phyloP scores from a whole-genome alignment of 2,329 filamentous ascomycete species.

The Colletotrichum euphorbiae region DNA sequence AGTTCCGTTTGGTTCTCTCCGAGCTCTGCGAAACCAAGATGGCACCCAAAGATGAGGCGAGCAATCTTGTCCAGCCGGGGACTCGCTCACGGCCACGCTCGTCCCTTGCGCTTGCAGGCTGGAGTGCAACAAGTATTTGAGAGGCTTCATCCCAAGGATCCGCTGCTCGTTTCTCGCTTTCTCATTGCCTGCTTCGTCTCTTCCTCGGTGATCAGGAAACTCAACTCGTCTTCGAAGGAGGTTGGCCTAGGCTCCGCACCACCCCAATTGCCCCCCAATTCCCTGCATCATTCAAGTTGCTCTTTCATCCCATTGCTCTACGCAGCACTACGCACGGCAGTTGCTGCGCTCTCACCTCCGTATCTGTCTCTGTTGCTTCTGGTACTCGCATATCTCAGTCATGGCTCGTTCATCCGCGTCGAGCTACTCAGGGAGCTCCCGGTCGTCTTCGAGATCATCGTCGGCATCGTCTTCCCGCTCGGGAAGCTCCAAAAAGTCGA shows the following conservation, averaged over 20 bases:
- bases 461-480: conserved; percentile 26
- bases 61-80: conserved; percentile 17
- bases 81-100: conserved; percentile 22
- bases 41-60: conserved; percentile 35
- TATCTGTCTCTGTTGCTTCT: background rate
- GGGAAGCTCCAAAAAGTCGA: conserved; percentile 38
- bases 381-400: conserved; percentile 3
- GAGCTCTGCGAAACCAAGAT: conserved; percentile 12
- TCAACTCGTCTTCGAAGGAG: conserved; percentile 5
- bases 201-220: conserved; percentile 32
- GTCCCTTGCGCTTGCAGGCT: conserved; percentile 4
- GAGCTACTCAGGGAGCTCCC: conserved; percentile 29
- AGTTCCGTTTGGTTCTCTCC: background rate
- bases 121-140: conserved; percentile 32
- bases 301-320: background rate
- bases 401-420: conserved; percentile 38
- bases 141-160: conserved; percentile 20
- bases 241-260: background rate
- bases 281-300: background rate
- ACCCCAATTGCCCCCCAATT: too few relatives aligned
- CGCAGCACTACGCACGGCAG: background rate
- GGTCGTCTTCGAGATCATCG: conserved; percentile 35
- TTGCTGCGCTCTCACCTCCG: background rate
- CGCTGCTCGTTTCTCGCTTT: background rate
- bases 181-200: conserved; percentile 23